Conservation (phyloP, 208 protist genomes). For the Leishmania amazonensis region DNA sequence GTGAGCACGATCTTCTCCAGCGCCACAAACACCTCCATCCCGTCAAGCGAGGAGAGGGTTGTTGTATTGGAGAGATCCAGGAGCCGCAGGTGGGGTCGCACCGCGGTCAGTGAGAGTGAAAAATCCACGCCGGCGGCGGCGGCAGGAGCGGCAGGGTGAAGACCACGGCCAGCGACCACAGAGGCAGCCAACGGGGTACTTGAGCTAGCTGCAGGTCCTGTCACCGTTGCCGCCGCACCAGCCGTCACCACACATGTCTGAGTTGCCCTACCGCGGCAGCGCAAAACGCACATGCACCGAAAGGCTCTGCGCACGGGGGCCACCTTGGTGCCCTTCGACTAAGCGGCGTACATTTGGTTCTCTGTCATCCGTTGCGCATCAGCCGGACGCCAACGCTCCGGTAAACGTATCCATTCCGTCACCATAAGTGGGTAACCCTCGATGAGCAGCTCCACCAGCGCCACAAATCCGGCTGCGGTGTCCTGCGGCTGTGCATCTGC, state of each 20-base stretch:
- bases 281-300: slow-evolving; percentile 7
- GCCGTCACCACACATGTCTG: not conserved
- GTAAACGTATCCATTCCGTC: slow-evolving; percentile 17
- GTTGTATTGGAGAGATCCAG: slow-evolving; percentile 24
- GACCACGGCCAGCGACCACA: slow-evolving; percentile 10
- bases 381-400: slow-evolving; percentile 1
- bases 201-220: not conserved
- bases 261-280: slow-evolving; percentile 3
- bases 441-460: slow-evolving; percentile 16
- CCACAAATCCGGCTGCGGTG: slow-evolving; percentile 3
- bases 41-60: slow-evolving; percentile 7
- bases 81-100: slow-evolving; percentile 16
- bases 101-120: slow-evolving; percentile 8
- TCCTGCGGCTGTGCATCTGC: not conserved
- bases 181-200: not conserved
- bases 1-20: slow-evolving; percentile 17
- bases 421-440: slow-evolving; percentile 11
- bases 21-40: slow-evolving; percentile 16
- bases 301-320: slow-evolving; percentile 6
- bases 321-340: not conserved
- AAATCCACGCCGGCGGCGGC: not conserved
- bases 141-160: not conserved
- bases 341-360: not conserved
- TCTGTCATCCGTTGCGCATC: not conserved
- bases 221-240: not conserved